Evolutionary conservation across 306 rosid genomes (phyloP), one percentile per base, ranked within the genome.

Genomic region (Prunus padus): DNA sequence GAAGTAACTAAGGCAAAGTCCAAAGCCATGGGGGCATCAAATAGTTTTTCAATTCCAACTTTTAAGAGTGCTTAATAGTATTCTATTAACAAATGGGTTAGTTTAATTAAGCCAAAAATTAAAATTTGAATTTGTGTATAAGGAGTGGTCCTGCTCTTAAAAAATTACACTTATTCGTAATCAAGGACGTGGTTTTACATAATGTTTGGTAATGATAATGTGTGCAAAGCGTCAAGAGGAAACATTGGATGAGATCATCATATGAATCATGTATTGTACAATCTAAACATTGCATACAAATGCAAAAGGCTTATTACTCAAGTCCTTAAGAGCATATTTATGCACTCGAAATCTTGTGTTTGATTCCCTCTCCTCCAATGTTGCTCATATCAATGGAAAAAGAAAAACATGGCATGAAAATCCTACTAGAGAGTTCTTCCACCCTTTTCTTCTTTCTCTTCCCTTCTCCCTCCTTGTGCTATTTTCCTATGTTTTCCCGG

Each of bases 61-160:
- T 51, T 51, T 51, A 37, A 14, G 47, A 23, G 64, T 71, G 50
- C 49, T 11, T 51, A 51, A 11, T 30, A 19, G 8, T 71, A 20
- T 20, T n/a, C 63, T 31, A 20, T 19, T 69, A 30, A 50, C 49
- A 33, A 69, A 30, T 30, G 46, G 46, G 33, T 22, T 69, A 69
- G 67, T 15, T 62, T 62, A 62, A 62, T 62, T n/a, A 4, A 5
- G n/a, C 13, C 14, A 11, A 54, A 50, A 16, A 3, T 16, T 18
- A 5, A 37, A 37, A 6, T 4, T 16, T 31, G 30, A 2, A 31
- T 70, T 30, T 52, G 47, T 54, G n/a, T 37, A 6, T 52, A 37
- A 6, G 51, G 3, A n/a, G 62, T 52, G 75, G 31, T 71, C 75
- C 64, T 69, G 73, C 73, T 16, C 8, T 26, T 31, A 9, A 49